Percentiles rank a stretch among this genome's conserved stretches.
These are phyloP conservation scores for Fusarium longipes DNA, from an alignment of 2,329 filamentous ascomycete genomes.

Conservation along the genomic window DNA sequence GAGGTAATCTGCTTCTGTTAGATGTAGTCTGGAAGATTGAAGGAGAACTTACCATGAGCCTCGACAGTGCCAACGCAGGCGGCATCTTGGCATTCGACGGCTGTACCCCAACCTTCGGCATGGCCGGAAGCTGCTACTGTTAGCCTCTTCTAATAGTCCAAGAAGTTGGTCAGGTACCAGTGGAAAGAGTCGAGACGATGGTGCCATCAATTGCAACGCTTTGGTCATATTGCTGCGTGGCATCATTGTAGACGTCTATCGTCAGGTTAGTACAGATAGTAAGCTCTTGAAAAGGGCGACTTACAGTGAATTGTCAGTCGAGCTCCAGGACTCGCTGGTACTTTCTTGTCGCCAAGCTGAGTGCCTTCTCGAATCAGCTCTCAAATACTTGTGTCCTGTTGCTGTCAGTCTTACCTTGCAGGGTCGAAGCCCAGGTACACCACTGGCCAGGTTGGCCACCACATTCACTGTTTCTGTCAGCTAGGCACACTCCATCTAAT, in stretches of 20 bases:
- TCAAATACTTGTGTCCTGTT: too few species aligned
- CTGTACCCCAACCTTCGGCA: conserved; percentile 33
- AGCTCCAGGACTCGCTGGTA: conserved; percentile 21
- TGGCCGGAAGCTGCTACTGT: conserved; percentile 17
- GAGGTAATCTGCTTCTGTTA: conserved; percentile 23
- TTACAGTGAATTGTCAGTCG: conserved; percentile 29
- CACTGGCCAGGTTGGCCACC: conserved; percentile 27
- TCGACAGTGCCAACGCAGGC: conserved; percentile 23
- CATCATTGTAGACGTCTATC: conserved; percentile 29
- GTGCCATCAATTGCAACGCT: conserved; percentile 12
- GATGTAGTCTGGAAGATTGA: accelerated
- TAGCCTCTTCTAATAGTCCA: accelerated
- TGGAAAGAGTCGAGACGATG: conserved; percentile 25
- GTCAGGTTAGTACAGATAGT: neutral
- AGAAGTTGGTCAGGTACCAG: neutral
- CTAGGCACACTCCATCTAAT: accelerated
- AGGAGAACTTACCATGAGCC: conserved; percentile 14
- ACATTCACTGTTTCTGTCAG: conserved; percentile 11
- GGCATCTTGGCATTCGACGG: conserved; percentile 35
- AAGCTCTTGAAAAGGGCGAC: accelerated
- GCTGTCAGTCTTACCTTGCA: conserved; percentile 1
- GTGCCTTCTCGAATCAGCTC: neutral
- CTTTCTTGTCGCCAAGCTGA: conserved; percentile 26
- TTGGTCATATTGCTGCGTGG: conserved; percentile 30
- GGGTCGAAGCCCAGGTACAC: conserved; percentile 34